Base-by-base conservation (phyloP, 2,329 filamentous ascomycete genomes). In the Byssochlamys sp. region DNA sequence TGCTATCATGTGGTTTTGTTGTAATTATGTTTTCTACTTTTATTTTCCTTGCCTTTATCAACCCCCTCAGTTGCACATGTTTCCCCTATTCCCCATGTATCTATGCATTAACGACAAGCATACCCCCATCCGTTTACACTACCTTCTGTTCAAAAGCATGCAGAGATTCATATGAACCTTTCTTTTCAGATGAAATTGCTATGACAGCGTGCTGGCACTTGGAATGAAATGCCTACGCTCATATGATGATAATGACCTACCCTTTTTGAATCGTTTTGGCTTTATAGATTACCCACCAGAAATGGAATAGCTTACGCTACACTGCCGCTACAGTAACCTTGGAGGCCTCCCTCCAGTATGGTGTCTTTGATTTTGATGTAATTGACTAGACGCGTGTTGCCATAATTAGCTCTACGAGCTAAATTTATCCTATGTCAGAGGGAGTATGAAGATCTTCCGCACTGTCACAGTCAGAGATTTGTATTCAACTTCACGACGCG, bases 51-150 rank as follows among this genome's bases (percentile, higher is more conserved):
- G 19, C 39, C 14, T 24, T 19, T n/a, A 45, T 45, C n/a, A 7
- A 45, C 19, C 59, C 61, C 60, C 60, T 59, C 61, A 58, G 48
- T 55, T 57, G 55, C 59, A 57, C 61, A 60, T 59, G 57, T 48
- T 45, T 51, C 27, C 48, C 10, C 45, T 28, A 29, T 45, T 45
- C 39, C 39, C n/a, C 39, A 24, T 45, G 39, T 45, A 45, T 24
- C 19, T 45, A 45, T 14, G 7, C n/a, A 45, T 24, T 19, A 45
- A 45, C 39, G 39, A 45, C 39, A 45, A 24, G 7, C 39, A 45
- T 45, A 45, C 39, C 39, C 35, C 19, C n/a, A 19, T 45, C 39
- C 14, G 19, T 45, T 45, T 14, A 45, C n/a, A 6, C n/a, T 2
- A 1, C n/a, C 39, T 9, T 9, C 39, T 14, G 12, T 39, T 45